Percentiles rank a stretch among this genome's conserved stretches.
Evolutionary conservation across 2,329 filamentous ascomycete genomes (phyloP).

Genomic region (Penicillium sp.): DNA sequence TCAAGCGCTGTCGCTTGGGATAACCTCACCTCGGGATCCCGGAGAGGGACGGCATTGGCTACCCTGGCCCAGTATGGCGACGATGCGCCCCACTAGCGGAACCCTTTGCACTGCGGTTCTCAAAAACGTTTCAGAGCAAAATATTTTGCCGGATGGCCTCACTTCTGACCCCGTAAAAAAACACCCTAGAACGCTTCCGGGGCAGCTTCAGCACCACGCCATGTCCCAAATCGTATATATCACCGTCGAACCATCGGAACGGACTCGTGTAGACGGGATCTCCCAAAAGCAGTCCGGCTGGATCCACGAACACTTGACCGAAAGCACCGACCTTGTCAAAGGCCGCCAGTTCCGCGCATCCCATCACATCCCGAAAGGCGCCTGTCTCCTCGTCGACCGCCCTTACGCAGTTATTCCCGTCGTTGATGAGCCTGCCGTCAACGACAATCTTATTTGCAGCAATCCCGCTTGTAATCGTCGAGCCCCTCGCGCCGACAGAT

Average conservation of each 20-base stretch:
- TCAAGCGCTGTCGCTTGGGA: conserved; percentile 11
- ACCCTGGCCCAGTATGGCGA: conserved; percentile 3
- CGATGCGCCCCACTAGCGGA: conserved; percentile 10
- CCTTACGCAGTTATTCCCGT: conserved; percentile 34
- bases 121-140: neutral
- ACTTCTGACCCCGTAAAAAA: neutral
- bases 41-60: conserved; percentile 10
- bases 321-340: conserved; percentile 28
- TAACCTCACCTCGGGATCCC: conserved; percentile 16
- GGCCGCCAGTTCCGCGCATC: conserved; percentile 33
- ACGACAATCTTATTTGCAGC: conserved; percentile 30
- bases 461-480: conserved; percentile 28
- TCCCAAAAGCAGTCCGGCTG: conserved; percentile 15
- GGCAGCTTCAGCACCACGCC: conserved; percentile 1
- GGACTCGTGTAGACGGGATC: conserved; percentile 11
- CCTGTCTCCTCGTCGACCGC: conserved; percentile 28
- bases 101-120: conserved; percentile 7
- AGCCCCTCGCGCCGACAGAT: conserved; percentile 7
- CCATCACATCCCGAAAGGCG: conserved; percentile 23
- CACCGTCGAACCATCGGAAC: conserved; percentile 4
- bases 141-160: conserved; percentile 3
- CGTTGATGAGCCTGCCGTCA: conserved; percentile 26
- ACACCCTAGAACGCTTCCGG: neutral
- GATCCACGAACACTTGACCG: conserved; percentile 30
- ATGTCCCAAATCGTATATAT: conserved; percentile 23